Conservation (phyloP, 2,329 filamentous ascomycete genomes). For the Domatiomyces catenatus region DNA sequence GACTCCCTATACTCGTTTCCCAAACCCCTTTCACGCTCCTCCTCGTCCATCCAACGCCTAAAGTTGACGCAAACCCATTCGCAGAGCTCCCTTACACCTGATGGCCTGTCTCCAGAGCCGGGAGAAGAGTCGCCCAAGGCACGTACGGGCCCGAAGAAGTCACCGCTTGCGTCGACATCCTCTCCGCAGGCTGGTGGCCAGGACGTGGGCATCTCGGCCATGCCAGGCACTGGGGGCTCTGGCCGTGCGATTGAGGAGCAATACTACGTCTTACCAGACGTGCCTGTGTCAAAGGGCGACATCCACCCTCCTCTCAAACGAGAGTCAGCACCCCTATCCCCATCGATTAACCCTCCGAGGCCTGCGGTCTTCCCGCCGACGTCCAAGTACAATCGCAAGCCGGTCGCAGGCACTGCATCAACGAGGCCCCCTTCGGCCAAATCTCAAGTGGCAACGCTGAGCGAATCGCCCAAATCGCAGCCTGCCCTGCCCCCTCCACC, state of each 20-base stretch:
- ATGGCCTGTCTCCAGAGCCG: conserved; percentile 8
- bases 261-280: conserved; percentile 2
- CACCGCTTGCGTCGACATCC: neutral
- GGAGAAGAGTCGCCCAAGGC: conserved; percentile 5
- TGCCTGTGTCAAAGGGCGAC: conserved; percentile 1
- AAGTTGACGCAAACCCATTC: conserved; percentile 10
- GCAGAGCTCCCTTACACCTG: conserved; percentile 11
- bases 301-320: conserved; percentile 1
- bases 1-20: conserved; percentile 11
- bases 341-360: neutral
- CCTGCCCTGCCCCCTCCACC: conserved; percentile 1
- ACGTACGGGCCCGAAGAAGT: conserved; percentile 3
- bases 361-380: conserved; percentile 8
- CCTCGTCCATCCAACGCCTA: conserved; percentile 8
- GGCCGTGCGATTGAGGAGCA: conserved; percentile 8
- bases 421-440: conserved; percentile 4
- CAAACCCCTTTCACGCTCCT: conserved; percentile 1
- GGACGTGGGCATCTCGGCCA: neutral
- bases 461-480: conserved; percentile 9
- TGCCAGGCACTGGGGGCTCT: conserved; percentile 6
- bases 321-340: conserved; percentile 1
- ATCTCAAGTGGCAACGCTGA: conserved; percentile 9
- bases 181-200: neutral
- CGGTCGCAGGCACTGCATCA: conserved; percentile 6
- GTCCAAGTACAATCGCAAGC: conserved; percentile 16